These are phyloP conservation scores for Paraphoma chrysanthemicola DNA, from an alignment of 2,329 filamentous ascomycete species.

Conservation along the genomic window DNA sequence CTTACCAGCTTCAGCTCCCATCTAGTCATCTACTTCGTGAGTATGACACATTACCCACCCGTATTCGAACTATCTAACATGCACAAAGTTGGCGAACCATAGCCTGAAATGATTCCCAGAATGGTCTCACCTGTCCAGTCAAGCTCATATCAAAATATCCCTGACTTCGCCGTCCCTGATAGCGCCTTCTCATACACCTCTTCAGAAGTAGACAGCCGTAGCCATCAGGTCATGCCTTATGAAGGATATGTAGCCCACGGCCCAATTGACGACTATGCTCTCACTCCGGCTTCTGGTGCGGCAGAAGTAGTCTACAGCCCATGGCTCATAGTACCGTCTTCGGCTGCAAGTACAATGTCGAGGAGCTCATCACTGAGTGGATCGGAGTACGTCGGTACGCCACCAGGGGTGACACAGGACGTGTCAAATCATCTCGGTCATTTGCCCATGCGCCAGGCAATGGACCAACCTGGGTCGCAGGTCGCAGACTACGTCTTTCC, in stretches of 20 bases:
- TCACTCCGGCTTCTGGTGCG: conserved; percentile 5
- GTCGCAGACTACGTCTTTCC: background rate
- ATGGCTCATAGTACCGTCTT: conserved; percentile 17
- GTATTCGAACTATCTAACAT: background rate
- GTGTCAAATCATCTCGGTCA: conserved; percentile 4
- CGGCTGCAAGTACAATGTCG: conserved; percentile 17
- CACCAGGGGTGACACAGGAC: background rate
- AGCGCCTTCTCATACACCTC: background rate
- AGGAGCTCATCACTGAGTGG: conserved; percentile 17
- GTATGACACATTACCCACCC: background rate
- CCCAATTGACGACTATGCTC: background rate
- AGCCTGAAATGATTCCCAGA: background rate
- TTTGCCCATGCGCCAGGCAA: conserved; percentile 2
- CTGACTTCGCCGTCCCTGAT: background rate
- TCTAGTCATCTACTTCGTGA: background rate
- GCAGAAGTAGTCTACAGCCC: conserved; percentile 12
- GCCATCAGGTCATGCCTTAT: background rate
- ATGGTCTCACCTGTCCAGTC: background rate
- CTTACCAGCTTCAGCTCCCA: background rate
- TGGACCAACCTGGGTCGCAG: conserved; percentile 7
- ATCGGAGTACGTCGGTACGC: conserved; percentile 18
- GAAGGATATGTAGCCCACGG: background rate
- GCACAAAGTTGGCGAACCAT: background rate
- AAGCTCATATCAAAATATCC: background rate
- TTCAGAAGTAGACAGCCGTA: background rate